Evolutionary conservation across 805 yeast genomes (phyloP).

Genomic region (Ogataea nakhonphanomensis): DNA sequence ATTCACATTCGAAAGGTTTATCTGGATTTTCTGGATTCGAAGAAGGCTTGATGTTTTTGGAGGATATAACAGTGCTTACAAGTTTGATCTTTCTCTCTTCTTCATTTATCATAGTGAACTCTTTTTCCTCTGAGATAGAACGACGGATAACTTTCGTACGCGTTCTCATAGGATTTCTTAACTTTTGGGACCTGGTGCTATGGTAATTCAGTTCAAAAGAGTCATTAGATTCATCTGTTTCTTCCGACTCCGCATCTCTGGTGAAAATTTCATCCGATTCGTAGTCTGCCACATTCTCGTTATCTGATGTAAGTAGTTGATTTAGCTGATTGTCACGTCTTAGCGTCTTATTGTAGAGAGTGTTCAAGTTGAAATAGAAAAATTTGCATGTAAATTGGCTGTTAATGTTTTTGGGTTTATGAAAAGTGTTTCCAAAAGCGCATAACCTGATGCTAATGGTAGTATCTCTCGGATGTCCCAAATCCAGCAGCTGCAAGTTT

Average conservation of each 20-base stretch:
- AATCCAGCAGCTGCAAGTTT: constrained; percentile 9
- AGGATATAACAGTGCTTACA: constrained; percentile 21
- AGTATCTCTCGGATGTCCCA: not conserved
- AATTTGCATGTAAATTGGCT: constrained; percentile 2
- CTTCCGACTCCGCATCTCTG: constrained; percentile 1
- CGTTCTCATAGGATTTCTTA: not conserved
- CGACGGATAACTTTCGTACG: no score
- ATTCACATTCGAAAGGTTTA: constrained; percentile 24
- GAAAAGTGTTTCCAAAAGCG: constrained; percentile 14
- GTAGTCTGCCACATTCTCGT: constrained; percentile 9
- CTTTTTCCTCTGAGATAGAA: no score
- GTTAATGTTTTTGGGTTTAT: constrained; percentile 19
- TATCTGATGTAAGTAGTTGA: not conserved
- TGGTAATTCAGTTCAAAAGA: no score
- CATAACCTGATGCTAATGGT: not conserved
- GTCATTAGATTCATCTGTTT: constrained; percentile 3
- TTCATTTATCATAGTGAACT: not conserved
- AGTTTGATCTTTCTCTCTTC: constrained; percentile 14
- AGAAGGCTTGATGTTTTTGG: constrained; percentile 22
- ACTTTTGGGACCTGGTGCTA: not conserved
- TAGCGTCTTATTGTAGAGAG: not conserved
- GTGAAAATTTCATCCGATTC: constrained; percentile 7
- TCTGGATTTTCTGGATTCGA: constrained; percentile 18
- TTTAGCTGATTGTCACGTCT: not conserved
- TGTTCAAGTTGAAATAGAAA: constrained; percentile 18